Conservation (phyloP, 75 land plant genomes). For the Selaginella tamariscina region DNA sequence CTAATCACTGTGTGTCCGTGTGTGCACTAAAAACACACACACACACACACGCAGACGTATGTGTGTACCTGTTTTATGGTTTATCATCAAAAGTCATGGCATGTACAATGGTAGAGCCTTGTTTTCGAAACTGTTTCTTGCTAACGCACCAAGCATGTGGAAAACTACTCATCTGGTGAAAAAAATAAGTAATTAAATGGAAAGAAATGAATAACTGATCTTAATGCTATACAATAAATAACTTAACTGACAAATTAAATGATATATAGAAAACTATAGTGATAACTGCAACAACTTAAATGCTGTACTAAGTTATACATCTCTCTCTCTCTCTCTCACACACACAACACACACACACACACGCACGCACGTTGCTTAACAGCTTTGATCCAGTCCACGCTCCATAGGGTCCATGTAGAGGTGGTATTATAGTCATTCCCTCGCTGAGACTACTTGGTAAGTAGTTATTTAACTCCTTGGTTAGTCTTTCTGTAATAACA, state of each 20-base stretch:
- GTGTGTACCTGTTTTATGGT: too few species aligned
- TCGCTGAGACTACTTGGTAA: constrained; percentile 31
- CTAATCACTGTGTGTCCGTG: too few species aligned
- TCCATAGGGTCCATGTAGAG: constrained; percentile 54
- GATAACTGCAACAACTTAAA: not conserved
- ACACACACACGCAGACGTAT: too few species aligned
- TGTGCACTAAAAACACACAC: too few species aligned
- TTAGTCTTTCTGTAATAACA: constrained; percentile 49
- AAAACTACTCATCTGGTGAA: constrained; percentile 62
- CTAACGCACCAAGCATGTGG: constrained; percentile 52
- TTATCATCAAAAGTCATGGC: not conserved
- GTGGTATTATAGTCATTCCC: constrained; percentile 59
- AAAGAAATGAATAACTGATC: not conserved
- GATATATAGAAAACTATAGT: not conserved
- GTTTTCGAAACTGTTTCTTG: constrained; percentile 45
- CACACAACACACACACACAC: not conserved
- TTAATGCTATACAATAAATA: too few species aligned
- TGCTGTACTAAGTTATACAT: too few species aligned
- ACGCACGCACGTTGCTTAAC: constrained; percentile 54
- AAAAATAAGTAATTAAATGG: not conserved
- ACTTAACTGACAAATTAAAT: too few species aligned
- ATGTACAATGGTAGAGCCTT: constrained; percentile 10
- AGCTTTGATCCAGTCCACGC: constrained; percentile 85
- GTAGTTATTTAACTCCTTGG: constrained; percentile 46
- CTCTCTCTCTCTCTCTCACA: too few species aligned